Evolutionary conservation across 1,284 basidiomycete species (phyloP).

Genomic region (Irpex rosettiformis): DNA sequence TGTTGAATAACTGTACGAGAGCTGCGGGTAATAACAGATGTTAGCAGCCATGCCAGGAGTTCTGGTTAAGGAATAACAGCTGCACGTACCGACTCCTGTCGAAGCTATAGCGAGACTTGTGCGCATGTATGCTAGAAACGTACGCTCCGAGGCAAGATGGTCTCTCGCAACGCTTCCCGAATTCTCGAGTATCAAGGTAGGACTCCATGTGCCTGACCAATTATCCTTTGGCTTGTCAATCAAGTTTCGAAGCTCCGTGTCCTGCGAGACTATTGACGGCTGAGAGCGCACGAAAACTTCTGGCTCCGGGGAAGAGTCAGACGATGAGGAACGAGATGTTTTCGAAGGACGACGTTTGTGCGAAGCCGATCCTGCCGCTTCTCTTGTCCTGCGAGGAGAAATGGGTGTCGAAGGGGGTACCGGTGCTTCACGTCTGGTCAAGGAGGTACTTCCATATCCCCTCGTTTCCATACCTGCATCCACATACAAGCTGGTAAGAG

Average conservation of each 20-base stretch:
- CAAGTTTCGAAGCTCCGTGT: background rate
- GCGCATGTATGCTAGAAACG: conserved; percentile 56
- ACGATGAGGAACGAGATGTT: background rate
- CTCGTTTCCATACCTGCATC: background rate
- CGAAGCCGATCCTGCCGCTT: background rate
- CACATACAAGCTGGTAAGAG: background rate
- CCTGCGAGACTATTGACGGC: background rate
- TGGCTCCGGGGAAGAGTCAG: background rate
- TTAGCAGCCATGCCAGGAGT: background rate
- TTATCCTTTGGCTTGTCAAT: background rate
- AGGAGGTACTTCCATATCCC: background rate
- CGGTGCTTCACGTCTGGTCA: background rate
- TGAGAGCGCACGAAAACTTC: background rate
- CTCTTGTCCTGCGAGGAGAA: background rate
- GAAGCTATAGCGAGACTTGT: conserved; percentile 56
- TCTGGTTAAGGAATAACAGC: background rate
- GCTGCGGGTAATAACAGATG: conserved; percentile 29
- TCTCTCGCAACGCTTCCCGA: conserved; percentile 57
- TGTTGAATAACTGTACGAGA: conserved; percentile 55
- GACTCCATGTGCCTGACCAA: conserved; percentile 15
- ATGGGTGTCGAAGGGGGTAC: background rate
- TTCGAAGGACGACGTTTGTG: background rate
- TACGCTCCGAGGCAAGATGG: conserved; percentile 55
- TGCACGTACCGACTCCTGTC: conserved; percentile 40
- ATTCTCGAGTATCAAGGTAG: conserved; percentile 44